Base-by-base conservation (phyloP, 2,329 filamentous ascomycete genomes). In the Fusarium sp. region DNA sequence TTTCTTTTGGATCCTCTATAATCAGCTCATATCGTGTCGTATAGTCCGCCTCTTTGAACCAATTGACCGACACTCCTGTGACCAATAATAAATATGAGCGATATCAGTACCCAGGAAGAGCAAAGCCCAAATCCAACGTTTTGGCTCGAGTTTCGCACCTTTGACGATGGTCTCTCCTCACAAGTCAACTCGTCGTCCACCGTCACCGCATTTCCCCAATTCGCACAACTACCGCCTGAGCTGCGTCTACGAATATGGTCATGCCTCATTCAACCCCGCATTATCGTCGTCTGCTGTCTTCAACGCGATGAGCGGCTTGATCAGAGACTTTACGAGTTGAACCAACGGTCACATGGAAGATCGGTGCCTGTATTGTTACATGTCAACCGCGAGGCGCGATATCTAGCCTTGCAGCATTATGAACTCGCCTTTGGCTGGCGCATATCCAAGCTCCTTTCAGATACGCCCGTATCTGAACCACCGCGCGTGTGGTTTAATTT, bases 191-290 rank as follows among this genome's bases (percentile, higher is more conserved):
- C 69, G 22, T 38, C 70, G 30, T 60, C 60, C 9, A 50, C 56
- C 36, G 57, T 77, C 71, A 71, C 75, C 60, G 61, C 77, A 47
- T 84, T 82, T 73, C 77, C 77, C 20, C 79, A 70, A 45, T 87
- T 87, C 75, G 65, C 74, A 24, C 76, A 64, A 50, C 81, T 87
- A 13, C 86, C 86, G 4, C 61, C 82, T 31, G 86, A 88, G 77
- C 81, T 88, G 59, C 85, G 86, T 53, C 79, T 86, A 60, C 82
- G 83, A 76, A 81, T 88, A 70, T 88, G 86, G 86, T 80, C 82
- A 61, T 79, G 77, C 55, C 76, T 86, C 51, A 75, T 87, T 55
- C 81, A 80, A 68, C 85, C 85, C 33, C 85, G 86, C 65, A 81
- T 87, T 68, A 74, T 87, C 47, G 78, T 83, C 13, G 81, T 81